Evolutionary conservation across 1,139 yeast genomes (phyloP).

Genomic region (Yamadazyma diddensiae): DNA sequence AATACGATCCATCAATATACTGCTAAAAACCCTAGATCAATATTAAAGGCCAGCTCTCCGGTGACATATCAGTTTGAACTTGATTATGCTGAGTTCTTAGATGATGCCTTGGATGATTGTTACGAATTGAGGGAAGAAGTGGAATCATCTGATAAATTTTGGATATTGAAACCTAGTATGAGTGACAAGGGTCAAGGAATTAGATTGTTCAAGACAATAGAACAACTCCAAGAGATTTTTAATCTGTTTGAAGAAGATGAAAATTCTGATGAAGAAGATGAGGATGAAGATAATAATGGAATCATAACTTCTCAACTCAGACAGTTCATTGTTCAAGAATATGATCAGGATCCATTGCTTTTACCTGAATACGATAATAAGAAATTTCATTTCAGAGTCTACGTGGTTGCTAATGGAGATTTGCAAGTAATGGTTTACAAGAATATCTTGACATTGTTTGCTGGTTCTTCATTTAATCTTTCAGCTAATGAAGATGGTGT

Average conservation of each 20-base stretch:
- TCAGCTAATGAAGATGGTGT: conserved; percentile 27
- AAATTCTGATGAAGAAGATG: conserved; percentile 52
- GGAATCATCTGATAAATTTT: conserved; percentile 59
- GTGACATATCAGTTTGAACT: conserved; percentile 78
- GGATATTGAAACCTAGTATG: conserved; percentile 96
- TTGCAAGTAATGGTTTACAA: conserved; percentile 75
- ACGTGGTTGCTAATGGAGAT: conserved; percentile 75
- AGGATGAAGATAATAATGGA: conserved; percentile 44
- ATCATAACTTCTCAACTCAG: conserved; percentile 83
- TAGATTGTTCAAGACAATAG: conserved; percentile 70
- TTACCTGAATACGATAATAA: conserved; percentile 57
- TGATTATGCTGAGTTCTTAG: conserved; percentile 95
- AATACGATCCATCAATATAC: conserved; percentile 72
- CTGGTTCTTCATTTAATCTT: conserved; percentile 48
- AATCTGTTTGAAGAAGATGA: conserved; percentile 77
- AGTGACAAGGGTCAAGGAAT: conserved; percentile 97
- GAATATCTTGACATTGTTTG: conserved; percentile 78
- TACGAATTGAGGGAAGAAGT: conserved; percentile 83
- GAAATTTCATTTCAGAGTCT: conserved; percentile 86
- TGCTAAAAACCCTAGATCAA: conserved; percentile 71
- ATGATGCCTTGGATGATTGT: conserved; percentile 88
- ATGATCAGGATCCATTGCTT: conserved; percentile 64
- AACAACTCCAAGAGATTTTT: conserved; percentile 77
- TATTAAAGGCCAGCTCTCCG: conserved; percentile 62
- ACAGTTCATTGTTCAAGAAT: conserved; percentile 86